These are phyloP conservation scores for Dactylellina cionopaga DNA, from an alignment of 2,329 filamentous ascomycete genomes.

Conservation along the genomic window DNA sequence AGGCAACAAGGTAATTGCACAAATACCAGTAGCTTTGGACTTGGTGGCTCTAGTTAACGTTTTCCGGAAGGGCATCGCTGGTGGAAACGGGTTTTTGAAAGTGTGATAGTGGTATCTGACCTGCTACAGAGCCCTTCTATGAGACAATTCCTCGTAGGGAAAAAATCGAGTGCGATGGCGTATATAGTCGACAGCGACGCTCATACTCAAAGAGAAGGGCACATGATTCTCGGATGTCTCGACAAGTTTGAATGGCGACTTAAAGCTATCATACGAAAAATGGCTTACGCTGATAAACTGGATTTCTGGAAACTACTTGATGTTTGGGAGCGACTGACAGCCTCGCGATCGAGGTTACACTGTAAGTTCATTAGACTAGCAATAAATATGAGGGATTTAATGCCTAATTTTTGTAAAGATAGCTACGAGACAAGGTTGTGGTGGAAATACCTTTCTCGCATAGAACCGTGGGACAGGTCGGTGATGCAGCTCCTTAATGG, in stretches of 20 bases:
- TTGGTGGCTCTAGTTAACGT: not conserved
- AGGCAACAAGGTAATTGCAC: not conserved
- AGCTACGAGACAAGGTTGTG: not conserved
- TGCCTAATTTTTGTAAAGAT: not conserved
- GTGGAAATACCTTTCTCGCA: not conserved
- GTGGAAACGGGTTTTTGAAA: not conserved
- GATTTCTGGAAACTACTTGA: conserved; percentile 3
- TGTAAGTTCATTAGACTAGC: not conserved
- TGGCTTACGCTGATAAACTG: not conserved
- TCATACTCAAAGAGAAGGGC: not conserved
- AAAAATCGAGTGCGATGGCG: not conserved
- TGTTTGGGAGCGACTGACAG: not conserved
- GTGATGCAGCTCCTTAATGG: not conserved
- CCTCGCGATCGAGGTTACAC: not conserved
- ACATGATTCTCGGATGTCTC: not conserved
- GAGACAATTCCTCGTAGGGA: not conserved
- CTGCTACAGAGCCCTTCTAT: not conserved
- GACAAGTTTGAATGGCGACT: conserved; percentile 6
- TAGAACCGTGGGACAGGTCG: not conserved
- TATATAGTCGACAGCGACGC: not conserved
- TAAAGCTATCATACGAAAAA: not conserved
- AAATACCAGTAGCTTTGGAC: not conserved
- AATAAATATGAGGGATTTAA: not conserved
- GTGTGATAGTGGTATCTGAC: not conserved
- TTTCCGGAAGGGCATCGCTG: not conserved